Conservation (phyloP, 1,139 yeast genomes). For the Scheffersomyces titani region DNA sequence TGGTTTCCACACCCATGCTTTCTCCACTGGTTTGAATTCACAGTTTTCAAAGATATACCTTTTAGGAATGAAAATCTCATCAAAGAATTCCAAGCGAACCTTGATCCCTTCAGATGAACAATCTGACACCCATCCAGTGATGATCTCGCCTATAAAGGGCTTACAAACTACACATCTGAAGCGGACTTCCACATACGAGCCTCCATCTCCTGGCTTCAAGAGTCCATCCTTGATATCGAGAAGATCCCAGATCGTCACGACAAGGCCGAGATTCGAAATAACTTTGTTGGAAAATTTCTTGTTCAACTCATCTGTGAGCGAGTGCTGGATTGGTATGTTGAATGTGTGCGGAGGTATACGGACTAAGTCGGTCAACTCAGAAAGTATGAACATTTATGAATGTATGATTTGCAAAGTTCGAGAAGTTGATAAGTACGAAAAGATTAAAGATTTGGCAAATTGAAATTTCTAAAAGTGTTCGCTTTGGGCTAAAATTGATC, state of each 20-base stretch:
- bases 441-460: not conserved
- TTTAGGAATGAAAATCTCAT: constrained; percentile 88
- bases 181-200: constrained; percentile 72
- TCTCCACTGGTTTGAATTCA: constrained; percentile 68
- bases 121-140: constrained; percentile 91
- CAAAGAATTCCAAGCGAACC: constrained; percentile 82
- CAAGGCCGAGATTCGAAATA: constrained; percentile 80
- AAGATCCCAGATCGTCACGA: constrained; percentile 82
- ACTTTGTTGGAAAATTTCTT: constrained; percentile 83
- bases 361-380: constrained; percentile 78
- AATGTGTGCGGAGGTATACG: constrained; percentile 88
- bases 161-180: constrained; percentile 83
- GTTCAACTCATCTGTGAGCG: constrained; percentile 80
- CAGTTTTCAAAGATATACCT: constrained; percentile 79
- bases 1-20: constrained; percentile 93
- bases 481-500: not conserved
- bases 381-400: constrained; percentile 71
- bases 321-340: constrained; percentile 65
- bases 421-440: not conserved
- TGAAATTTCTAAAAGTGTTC: not conserved
- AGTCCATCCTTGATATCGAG: constrained; percentile 81
- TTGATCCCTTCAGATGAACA: constrained; percentile 86
- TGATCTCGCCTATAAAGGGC: constrained; percentile 92
- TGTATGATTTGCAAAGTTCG: not conserved
- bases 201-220: constrained; percentile 95